These are phyloP conservation scores for Ustilago nuda DNA, from an alignment of 1,284 basidiomycete genomes.

Conservation along the genomic window DNA sequence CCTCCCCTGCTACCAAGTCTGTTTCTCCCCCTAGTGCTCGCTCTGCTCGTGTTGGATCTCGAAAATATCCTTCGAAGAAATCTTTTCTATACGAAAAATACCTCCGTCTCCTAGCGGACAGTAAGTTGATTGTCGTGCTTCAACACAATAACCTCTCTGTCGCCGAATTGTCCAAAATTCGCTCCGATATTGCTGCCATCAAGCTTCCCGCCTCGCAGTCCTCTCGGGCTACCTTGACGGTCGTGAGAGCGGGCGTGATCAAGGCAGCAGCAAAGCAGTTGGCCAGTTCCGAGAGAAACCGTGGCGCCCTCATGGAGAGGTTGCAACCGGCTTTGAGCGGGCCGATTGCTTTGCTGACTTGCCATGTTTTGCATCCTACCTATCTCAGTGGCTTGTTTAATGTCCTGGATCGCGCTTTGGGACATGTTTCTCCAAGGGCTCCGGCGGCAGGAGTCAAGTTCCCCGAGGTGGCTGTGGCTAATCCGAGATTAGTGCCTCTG, in stretches of 20 bases:
- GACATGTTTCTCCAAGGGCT: slow-evolving; percentile 38
- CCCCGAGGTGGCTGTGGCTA: slow-evolving; percentile 38
- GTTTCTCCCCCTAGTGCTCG: slow-evolving; percentile 4
- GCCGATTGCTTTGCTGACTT: slow-evolving; percentile 62
- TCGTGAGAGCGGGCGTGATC: slow-evolving; percentile 55
- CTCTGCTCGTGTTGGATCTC: slow-evolving; percentile 6
- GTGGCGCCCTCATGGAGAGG: slow-evolving; percentile 10
- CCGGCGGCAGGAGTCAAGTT: slow-evolving; percentile 20
- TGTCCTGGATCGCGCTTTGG: slow-evolving; percentile 57
- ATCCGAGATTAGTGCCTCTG: slow-evolving; percentile 57
- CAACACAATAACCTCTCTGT: slow-evolving; percentile 63
- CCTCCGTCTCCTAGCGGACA: slow-evolving; percentile 50
- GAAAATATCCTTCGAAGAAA: slow-evolving; percentile 53
- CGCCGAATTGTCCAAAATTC: slow-evolving; percentile 51
- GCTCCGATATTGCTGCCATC: slow-evolving; percentile 52
- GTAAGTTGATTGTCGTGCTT: slow-evolving; percentile 55
- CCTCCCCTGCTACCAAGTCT: slow-evolving; percentile 11
- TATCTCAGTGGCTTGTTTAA: slow-evolving; percentile 58
- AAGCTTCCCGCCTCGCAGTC: slow-evolving; percentile 42
- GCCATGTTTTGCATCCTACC: slow-evolving; percentile 48
- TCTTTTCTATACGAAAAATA: slow-evolving; percentile 60
- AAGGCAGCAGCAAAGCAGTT: slow-evolving; percentile 34
- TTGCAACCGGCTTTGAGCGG: slow-evolving; percentile 53
- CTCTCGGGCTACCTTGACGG: slow-evolving; percentile 42
- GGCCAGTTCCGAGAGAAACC: slow-evolving; percentile 6